Percentiles rank a stretch among this genome's conserved stretches.
Evolutionary conservation across 2,329 filamentous ascomycete genomes (phyloP).

Genomic region (Paramyrothecium sp.): DNA sequence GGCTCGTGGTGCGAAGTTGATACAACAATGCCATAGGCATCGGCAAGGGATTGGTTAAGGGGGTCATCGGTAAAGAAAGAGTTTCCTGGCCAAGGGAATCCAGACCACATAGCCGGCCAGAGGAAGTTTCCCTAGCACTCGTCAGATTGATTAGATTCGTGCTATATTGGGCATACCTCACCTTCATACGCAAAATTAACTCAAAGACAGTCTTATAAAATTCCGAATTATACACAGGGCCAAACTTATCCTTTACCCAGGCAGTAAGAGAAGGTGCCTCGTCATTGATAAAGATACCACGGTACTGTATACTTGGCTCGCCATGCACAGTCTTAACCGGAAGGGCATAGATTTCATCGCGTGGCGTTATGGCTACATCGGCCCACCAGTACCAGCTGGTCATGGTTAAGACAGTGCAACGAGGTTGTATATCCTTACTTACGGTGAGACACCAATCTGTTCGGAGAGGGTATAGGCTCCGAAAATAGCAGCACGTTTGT

Average conservation of each 20-base stretch:
- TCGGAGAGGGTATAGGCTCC: slow-evolving; percentile 69
- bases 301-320: slow-evolving; percentile 63
- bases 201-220: slow-evolving; percentile 71
- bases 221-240: slow-evolving; percentile 50
- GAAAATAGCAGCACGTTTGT: slow-evolving; percentile 64
- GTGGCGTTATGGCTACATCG: slow-evolving; percentile 54
- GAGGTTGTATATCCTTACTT: slow-evolving; percentile 45
- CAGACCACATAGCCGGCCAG: slow-evolving; percentile 70
- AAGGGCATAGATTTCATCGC: slow-evolving; percentile 54
- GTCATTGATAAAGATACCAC: slow-evolving; percentile 70
- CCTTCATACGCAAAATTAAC: slow-evolving; percentile 63
- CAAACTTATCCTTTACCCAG: slow-evolving; percentile 50
- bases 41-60: slow-evolving; percentile 63
- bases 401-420: slow-evolving; percentile 35
- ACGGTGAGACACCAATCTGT: slow-evolving; percentile 55
- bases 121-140: slow-evolving; percentile 55
- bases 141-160: background rate
- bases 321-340: slow-evolving; percentile 53
- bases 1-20: slow-evolving; percentile 66
- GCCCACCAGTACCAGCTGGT: slow-evolving; percentile 60
- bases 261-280: slow-evolving; percentile 66
- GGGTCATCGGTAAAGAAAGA: slow-evolving; percentile 72
- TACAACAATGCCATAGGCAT: slow-evolving; percentile 64
- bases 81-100: slow-evolving; percentile 32
- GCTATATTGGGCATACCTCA: slow-evolving; percentile 20